A percentile compares a stretch with the other conserved stretches of the same genome.
Conservation (phyloP, 495 filamentous ascomycete species). For the Penicillium chermesinum region DNA sequence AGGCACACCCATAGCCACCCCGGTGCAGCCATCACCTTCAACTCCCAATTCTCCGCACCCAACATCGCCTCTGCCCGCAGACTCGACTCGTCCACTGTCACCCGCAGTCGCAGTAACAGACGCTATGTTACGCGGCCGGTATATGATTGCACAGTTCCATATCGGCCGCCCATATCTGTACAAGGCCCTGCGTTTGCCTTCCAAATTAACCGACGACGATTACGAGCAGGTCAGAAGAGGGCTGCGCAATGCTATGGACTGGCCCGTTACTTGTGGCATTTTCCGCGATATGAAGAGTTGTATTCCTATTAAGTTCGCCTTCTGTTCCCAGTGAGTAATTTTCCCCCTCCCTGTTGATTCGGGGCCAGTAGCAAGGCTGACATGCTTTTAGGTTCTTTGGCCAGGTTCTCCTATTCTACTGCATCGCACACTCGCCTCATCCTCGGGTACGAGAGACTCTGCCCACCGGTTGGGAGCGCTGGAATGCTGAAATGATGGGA, state of each 20-base stretch:
- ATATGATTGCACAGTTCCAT: conserved; percentile 46
- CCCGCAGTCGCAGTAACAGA: conserved; percentile 41
- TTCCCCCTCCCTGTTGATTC: background rate
- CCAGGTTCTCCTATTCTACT: conserved; percentile 44
- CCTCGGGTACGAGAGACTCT: conserved; percentile 32
- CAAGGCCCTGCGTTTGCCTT: conserved; percentile 41
- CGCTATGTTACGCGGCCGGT: conserved; percentile 42
- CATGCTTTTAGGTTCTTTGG: conserved; percentile 37
- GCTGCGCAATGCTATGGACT: conserved; percentile 42
- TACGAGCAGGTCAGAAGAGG: conserved; percentile 41
- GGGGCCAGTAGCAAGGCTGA: background rate
- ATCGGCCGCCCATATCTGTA: conserved; percentile 46
- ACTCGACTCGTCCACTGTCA: conserved; percentile 27
- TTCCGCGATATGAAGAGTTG: conserved; percentile 46
- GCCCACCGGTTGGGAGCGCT: conserved; percentile 41
- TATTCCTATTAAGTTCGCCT: conserved; percentile 44
- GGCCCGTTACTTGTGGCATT: conserved; percentile 40
- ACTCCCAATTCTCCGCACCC: conserved; percentile 25
- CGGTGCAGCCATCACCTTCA: conserved; percentile 20
- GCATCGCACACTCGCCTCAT: conserved; percentile 40
- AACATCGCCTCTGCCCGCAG: conserved; percentile 12
- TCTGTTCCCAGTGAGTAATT: conserved; percentile 44
- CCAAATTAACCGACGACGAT: conserved; percentile 39
- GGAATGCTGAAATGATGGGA: conserved; percentile 42
- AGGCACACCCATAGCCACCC: conserved; percentile 10